phyloP scores from a whole-genome alignment of 257 asterid genomes.

The Lantana camara region DNA sequence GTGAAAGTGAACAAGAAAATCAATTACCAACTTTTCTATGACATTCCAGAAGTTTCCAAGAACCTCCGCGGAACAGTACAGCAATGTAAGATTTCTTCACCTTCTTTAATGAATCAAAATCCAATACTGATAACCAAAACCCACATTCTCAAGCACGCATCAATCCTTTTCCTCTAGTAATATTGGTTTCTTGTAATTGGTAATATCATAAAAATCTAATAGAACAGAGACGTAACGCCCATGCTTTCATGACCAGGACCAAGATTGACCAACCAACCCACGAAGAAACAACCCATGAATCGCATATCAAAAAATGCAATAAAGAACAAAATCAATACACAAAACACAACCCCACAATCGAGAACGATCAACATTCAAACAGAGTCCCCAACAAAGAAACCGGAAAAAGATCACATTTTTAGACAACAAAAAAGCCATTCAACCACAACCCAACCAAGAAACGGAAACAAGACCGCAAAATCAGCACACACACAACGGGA shows the following conservation, averaged over 20 bases:
- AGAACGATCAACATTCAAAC: neutral
- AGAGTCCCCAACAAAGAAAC: neutral
- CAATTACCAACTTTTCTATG: too few species aligned
- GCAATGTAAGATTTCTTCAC: neutral
- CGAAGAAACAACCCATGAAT: neutral
- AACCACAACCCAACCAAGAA: neutral
- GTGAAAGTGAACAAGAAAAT: too few species aligned
- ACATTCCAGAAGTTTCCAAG: too few species aligned
- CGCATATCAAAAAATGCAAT: neutral
- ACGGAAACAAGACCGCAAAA: neutral
- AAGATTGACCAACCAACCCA: neutral
- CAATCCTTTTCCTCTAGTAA: neutral
- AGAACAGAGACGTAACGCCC: neutral
- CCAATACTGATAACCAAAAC: neutral
- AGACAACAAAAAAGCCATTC: neutral
- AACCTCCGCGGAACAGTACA: neutral
- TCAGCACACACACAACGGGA: neutral
- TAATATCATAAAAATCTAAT: neutral
- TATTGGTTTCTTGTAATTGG: neutral
- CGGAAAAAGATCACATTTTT: neutral
- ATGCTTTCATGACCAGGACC: constrained; percentile 1
- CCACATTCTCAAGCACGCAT: neutral
- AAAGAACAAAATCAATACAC: neutral
- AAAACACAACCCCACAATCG: neutral
- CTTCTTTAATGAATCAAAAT: neutral